Base-by-base conservation (phyloP, 2,329 filamentous ascomycete genomes). In the Zymoseptoria tritici region DNA sequence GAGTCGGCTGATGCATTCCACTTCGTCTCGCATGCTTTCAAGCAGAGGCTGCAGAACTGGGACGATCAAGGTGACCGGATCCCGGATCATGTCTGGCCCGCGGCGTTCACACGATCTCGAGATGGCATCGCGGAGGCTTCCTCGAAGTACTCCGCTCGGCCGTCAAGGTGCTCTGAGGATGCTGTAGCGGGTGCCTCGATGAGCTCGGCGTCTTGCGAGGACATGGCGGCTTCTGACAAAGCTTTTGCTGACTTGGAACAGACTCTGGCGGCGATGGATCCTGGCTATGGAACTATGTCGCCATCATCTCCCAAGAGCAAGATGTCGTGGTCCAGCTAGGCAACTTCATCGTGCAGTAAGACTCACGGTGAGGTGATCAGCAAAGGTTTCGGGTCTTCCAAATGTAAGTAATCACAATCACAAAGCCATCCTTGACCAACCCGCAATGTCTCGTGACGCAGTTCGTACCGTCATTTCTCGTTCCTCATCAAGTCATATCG, bases 401-500 rank as follows among this genome's bases (percentile, higher is more conserved):
- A 9, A n/a, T 16, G 52, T n/a, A 29, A 5, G 36, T 16, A 42
- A 42, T 42, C 16, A 29, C 26, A 29, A 29, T 29, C 26, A 29
- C 36, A 16, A 42, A 16, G 11, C 16, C 36, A 16, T 13, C 3
- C 36, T 3, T 42, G 11, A 42, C 36, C 36, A 16, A 42, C 4
- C 36, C 9, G 36, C 16, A 16, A 42, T 4, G 7, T 11, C 36
- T 42, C 11, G 16, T 11, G 1, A 42, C 9, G 36, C 36, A 13
- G 13, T 42, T 42, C 36, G 11, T 42, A 21, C 16, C 31, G 20
- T 54, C 26, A 21, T 42, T 52, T 16, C 9, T 46, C 42, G 16
- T 58, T 24, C 36, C 55, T 64, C 58, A 20, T 60, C 26, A 29
- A 36, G 42, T 66, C 59, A 63, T 59, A 65, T 67, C 63, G 24